phyloP scores from a whole-genome alignment of 345 rosid genomes.

The Pistacia atlantica region DNA sequence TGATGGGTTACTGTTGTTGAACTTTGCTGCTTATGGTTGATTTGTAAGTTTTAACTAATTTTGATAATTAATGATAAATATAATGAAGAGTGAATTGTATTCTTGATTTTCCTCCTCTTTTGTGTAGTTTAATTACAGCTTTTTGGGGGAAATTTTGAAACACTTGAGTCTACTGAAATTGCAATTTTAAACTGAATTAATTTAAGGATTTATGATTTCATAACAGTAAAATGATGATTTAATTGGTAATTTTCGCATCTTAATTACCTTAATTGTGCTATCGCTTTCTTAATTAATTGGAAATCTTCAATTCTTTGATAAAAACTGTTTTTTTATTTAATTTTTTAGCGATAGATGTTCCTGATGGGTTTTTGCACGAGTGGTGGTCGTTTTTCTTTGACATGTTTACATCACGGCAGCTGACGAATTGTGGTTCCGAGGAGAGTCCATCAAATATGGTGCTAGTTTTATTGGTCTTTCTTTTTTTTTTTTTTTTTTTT shows the following conservation, averaged over 20 bases:
- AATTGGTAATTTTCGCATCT: background rate
- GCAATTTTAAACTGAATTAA: background rate
- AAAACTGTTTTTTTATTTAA: background rate
- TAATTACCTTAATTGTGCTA: background rate
- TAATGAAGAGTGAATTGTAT: background rate
- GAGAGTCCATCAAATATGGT: background rate
- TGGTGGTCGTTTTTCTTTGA: conserved; percentile 23
- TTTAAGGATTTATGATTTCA: background rate
- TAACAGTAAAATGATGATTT: background rate
- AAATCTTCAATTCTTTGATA: background rate
- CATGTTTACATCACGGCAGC: background rate
- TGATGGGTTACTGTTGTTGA: background rate
- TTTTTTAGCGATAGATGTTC: conserved; percentile 12
- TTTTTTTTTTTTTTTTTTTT: background rate
- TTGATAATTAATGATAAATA: background rate
- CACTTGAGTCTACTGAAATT: background rate
- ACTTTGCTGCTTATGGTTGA: background rate
- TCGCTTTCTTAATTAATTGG: background rate
- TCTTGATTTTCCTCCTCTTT: background rate
- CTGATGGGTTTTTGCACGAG: conserved; percentile 17
- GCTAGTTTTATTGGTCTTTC: background rate
- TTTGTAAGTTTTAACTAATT: background rate
- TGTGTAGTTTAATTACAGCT: background rate
- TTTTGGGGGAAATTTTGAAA: no score
- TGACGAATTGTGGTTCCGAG: background rate